A percentile compares a stretch with the other conserved stretches of the same genome.
Evolutionary conservation across 225 moss, liverwort and hornwort genomes (phyloP).

Genomic region (Marchantia polymorpha): DNA sequence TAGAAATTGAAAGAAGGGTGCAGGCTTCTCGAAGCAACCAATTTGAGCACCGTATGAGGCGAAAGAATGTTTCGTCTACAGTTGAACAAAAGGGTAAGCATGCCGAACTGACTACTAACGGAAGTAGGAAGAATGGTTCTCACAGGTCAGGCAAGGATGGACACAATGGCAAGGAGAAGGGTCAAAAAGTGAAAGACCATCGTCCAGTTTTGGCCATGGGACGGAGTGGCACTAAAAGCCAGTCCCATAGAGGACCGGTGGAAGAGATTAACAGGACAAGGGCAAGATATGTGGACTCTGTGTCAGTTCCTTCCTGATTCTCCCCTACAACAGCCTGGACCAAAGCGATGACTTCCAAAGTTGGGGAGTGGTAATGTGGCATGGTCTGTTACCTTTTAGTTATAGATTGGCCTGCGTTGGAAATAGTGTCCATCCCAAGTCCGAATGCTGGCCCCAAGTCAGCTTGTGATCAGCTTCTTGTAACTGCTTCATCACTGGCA

Average conservation of each 20-base stretch:
- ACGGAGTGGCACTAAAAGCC: constrained; percentile 24
- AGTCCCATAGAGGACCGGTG: constrained; percentile 26
- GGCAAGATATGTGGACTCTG: constrained; percentile 41
- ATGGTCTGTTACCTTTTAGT: neutral
- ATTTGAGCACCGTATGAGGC: constrained; percentile 38
- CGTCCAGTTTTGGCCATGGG: constrained; percentile 13
- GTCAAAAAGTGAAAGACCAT: constrained; percentile 16
- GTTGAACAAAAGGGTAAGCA: constrained; percentile 29
- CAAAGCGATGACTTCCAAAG: neutral
- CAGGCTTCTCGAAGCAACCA: constrained; percentile 76
- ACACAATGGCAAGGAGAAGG: constrained; percentile 28
- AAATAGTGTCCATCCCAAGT: neutral
- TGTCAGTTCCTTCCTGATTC: constrained; percentile 41
- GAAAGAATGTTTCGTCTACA: constrained; percentile 22
- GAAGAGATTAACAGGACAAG: constrained; percentile 34
- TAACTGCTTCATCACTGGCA: neutral
- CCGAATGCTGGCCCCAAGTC: neutral
- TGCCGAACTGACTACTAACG: constrained; percentile 20
- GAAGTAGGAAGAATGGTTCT: constrained; percentile 15
- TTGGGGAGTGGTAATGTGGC: neutral
- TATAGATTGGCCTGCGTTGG: neutral
- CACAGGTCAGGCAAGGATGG: constrained; percentile 23
- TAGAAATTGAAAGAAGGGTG: constrained; percentile 81
- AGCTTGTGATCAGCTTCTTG: neutral
- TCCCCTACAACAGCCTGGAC: neutral